Percentiles rank a stretch among this genome's conserved stretches.
phyloP scores from a whole-genome alignment of 1,284 basidiomycete species.

The Puccinia brachypodii region DNA sequence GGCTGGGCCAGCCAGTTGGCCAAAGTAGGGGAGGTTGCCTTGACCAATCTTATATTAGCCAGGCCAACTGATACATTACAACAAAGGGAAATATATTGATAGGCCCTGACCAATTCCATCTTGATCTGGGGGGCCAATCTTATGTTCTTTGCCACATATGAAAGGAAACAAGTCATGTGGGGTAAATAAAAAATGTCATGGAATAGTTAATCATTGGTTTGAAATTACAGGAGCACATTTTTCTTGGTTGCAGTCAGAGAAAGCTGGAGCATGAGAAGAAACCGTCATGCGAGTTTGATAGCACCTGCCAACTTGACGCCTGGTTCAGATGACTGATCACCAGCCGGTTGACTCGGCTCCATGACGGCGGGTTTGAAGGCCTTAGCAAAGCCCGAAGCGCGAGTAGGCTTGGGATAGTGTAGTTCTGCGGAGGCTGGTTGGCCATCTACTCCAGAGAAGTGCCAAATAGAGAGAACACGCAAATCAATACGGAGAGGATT shows the following conservation, averaged over 20 bases:
- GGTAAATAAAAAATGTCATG: too few species aligned
- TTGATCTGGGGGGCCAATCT: too few species aligned
- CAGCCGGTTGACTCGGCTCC: constrained; percentile 21
- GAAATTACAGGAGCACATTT: not conserved
- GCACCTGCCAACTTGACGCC: constrained; percentile 36
- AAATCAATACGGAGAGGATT: not conserved
- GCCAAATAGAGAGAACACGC: not conserved
- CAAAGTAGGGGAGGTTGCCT: too few species aligned
- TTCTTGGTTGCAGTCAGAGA: not conserved
- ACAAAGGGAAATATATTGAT: too few species aligned
- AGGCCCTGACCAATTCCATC: too few species aligned
- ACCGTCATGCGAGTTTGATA: constrained; percentile 8
- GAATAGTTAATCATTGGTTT: too few species aligned
- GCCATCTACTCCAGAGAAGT: not conserved
- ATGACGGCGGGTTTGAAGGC: constrained; percentile 38
- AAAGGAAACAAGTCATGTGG: too few species aligned
- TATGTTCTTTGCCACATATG: too few species aligned
- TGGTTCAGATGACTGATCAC: constrained; percentile 14
- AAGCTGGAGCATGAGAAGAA: not conserved
- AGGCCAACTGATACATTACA: too few species aligned
- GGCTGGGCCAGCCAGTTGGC: too few species aligned
- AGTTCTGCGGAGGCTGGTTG: not conserved
- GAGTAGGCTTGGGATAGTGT: not conserved
- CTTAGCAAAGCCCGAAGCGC: constrained; percentile 13
- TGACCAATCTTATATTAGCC: too few species aligned